Conservation (phyloP, 495 filamentous ascomycete genomes). For the Neurospora sp. region DNA sequence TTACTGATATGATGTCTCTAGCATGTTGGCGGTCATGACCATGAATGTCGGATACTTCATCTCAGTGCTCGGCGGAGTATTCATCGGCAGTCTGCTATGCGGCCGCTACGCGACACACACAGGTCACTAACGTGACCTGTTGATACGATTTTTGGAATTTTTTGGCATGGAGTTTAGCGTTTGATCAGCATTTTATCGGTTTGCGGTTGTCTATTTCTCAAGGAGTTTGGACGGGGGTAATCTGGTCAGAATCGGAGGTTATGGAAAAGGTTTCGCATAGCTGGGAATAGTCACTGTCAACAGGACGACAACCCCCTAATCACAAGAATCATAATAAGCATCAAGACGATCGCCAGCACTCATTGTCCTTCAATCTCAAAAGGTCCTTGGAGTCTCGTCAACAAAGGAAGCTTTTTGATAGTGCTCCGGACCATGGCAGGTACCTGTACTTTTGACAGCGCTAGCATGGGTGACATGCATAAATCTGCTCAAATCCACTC, state of each 20-base stretch:
- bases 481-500: constrained; percentile 25
- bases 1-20: constrained; percentile 25
- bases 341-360: not conserved
- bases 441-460: constrained; percentile 8
- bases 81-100: constrained; percentile 71
- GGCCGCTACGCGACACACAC: constrained; percentile 49
- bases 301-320: not conserved
- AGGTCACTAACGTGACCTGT: constrained; percentile 22
- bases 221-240: not conserved
- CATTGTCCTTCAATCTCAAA: not conserved
- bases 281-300: not conserved
- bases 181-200: not conserved
- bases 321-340: not conserved
- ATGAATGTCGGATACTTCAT: constrained; percentile 96
- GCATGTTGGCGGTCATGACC: constrained; percentile 98
- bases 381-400: not conserved
- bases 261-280: not conserved
- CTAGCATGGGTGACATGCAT: constrained; percentile 1
- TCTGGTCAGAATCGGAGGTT: not conserved
- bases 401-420: constrained; percentile 1
- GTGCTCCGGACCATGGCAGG: not conserved
- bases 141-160: not conserved
- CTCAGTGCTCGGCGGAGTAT: constrained; percentile 71
- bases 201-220: not conserved
- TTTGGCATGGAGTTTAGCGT: not conserved